Conservation (phyloP, 1,284 basidiomycete species). For the Baeospora myosura region DNA sequence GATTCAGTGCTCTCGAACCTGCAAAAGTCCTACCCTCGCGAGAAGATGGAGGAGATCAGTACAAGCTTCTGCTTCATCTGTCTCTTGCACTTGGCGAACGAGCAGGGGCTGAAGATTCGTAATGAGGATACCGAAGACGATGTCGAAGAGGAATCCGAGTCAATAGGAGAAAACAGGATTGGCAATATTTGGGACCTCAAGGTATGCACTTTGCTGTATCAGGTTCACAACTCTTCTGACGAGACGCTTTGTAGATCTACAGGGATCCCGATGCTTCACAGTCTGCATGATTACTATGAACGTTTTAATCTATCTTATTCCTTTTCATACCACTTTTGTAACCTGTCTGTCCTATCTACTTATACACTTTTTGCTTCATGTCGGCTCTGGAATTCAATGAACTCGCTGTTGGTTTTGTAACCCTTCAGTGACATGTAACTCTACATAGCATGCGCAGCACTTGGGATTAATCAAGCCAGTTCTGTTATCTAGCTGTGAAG, state of each 20-base stretch:
- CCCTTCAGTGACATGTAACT: no score
- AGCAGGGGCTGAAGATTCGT: conserved; percentile 77
- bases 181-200: conserved; percentile 75
- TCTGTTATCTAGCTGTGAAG: no score
- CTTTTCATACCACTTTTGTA: conserved; percentile 10
- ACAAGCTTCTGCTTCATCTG: conserved; percentile 99
- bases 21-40: conserved; percentile 76
- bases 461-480: no score
- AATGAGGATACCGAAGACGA: conserved; percentile 35
- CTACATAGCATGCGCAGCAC: no score
- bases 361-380: no score
- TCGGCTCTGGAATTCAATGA: no score
- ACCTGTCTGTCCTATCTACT: no score
- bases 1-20: conserved; percentile 79
- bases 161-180: conserved; percentile 38
- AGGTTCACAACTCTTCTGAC: conserved; percentile 3
- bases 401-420: no score
- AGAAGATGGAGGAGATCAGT: conserved; percentile 97
- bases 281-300: conserved; percentile 47
- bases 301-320: conserved; percentile 13
- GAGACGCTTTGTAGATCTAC: conserved; percentile 46
- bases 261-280: conserved; percentile 61
- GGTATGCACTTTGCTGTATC: conserved; percentile 31
- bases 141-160: conserved; percentile 17
- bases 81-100: conserved; percentile 89